Evolutionary conservation across 2,329 filamentous ascomycete genomes (phyloP).

Genomic region (Chaetomiaceae sp.): DNA sequence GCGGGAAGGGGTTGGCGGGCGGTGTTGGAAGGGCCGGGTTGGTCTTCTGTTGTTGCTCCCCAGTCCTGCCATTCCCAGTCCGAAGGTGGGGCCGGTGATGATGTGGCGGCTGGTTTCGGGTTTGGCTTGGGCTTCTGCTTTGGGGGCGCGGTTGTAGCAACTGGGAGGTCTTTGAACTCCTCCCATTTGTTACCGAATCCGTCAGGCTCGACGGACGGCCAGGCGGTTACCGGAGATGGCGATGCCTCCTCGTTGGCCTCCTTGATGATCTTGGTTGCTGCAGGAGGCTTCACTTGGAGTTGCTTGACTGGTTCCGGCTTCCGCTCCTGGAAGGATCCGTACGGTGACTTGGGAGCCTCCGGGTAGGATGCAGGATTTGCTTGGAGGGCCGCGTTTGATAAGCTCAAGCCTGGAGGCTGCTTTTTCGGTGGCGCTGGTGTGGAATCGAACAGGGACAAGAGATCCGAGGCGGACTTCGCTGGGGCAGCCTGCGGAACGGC

Average conservation of each 20-base stretch:
- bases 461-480: conserved; percentile 18
- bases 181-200: conserved; percentile 46
- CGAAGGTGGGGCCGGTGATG: conserved; percentile 23
- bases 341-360: conserved; percentile 46
- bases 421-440: conserved; percentile 20
- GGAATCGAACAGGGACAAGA: conserved; percentile 14
- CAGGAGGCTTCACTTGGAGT: conserved; percentile 46
- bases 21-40: conserved; percentile 20
- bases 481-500: conserved; percentile 1
- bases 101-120: conserved; percentile 15
- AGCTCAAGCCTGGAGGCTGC: conserved; percentile 27
- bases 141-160: conserved; percentile 19
- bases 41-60: conserved; percentile 27
- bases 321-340: conserved; percentile 45
- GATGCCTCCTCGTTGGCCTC: conserved; percentile 35
- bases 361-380: conserved; percentile 38
- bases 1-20: conserved; percentile 1
- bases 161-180: conserved; percentile 46
- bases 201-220: conserved; percentile 38
- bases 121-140: conserved; percentile 11
- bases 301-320: conserved; percentile 50
- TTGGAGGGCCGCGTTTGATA: conserved; percentile 34
- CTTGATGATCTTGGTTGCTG: conserved; percentile 32
- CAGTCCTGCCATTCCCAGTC: conserved; percentile 51
- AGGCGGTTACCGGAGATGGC: conserved; percentile 42